A percentile compares a stretch with the other conserved stretches of the same genome.
These are phyloP conservation scores for Naganishia kalamii DNA, from an alignment of 768 basidiomycete species.

Conservation along the genomic window DNA sequence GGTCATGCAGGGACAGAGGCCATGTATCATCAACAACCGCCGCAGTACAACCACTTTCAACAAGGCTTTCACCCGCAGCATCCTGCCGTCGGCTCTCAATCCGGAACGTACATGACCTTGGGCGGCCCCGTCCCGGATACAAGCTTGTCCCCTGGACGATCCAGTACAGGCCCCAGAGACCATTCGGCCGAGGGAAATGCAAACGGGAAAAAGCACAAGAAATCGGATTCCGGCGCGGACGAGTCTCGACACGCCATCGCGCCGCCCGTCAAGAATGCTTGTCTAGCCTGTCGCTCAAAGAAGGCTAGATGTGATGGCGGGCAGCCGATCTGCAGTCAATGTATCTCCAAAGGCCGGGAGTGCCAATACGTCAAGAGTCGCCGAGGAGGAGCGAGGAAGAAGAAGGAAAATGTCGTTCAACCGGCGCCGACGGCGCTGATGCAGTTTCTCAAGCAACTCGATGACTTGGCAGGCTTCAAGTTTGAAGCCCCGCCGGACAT, in stretches of 20 bases:
- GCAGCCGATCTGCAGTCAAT: conserved; percentile 42
- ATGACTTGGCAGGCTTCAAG: conserved; percentile 28
- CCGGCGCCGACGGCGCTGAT: conserved; percentile 33
- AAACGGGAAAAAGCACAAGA: conserved; percentile 2
- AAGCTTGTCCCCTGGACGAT: background rate
- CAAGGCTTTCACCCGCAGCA: background rate
- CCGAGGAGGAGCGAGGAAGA: conserved; percentile 42
- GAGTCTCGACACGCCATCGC: conserved; percentile 5
- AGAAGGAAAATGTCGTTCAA: conserved; percentile 28
- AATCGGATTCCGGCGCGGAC: background rate
- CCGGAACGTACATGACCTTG: background rate
- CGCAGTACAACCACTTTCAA: background rate
- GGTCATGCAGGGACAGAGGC: too few species aligned
- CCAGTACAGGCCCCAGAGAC: background rate
- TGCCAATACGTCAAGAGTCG: conserved; percentile 44
- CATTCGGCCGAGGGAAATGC: background rate
- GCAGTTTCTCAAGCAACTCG: conserved; percentile 38
- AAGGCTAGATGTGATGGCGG: conserved; percentile 45
- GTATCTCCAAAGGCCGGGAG: conserved; percentile 34
- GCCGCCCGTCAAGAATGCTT: conserved; percentile 32
- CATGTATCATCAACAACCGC: background rate
- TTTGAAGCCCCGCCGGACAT: conserved; percentile 19
- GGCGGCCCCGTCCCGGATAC: background rate
- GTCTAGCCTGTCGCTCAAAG: conserved; percentile 40
- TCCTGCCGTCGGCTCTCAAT: background rate